These are phyloP conservation scores for Nemania abortiva DNA, from an alignment of 2,329 filamentous ascomycete species.

Conservation along the genomic window DNA sequence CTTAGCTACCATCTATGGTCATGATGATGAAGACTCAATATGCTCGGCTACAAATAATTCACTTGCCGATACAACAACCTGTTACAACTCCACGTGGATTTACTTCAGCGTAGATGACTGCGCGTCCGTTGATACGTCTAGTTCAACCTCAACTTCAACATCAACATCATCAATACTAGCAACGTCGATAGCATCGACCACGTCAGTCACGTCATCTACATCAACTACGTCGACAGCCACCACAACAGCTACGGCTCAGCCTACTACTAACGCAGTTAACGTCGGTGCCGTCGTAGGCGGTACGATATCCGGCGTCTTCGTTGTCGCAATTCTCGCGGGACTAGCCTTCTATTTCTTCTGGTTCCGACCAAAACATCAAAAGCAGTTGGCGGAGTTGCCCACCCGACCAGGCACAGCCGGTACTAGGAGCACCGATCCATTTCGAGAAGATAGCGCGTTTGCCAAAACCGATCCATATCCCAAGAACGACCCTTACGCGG, in stretches of 20 bases:
- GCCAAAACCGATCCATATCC: background rate
- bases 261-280: conserved; percentile 7
- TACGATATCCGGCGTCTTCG: conserved; percentile 29
- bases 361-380: conserved; percentile 33
- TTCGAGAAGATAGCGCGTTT: background rate
- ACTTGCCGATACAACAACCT: conserved; percentile 19
- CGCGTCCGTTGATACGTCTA: background rate
- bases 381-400: conserved; percentile 17
- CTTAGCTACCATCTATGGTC: conserved; percentile 36
- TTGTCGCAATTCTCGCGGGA: conserved; percentile 15
- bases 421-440: conserved; percentile 5
- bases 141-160: background rate
- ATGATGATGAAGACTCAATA: conserved; percentile 24
- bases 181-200: background rate
- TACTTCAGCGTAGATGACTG: conserved; percentile 36
- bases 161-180: conserved; percentile 3
- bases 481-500: conserved; percentile 17
- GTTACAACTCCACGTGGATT: conserved; percentile 33
- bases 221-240: conserved; percentile 13
- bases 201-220: background rate
- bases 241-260: background rate
- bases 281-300: conserved; percentile 34
- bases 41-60: conserved; percentile 26
- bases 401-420: background rate
- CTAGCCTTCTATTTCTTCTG: conserved; percentile 30